These are phyloP conservation scores for Pseudogymnoascus sp. DNA, from an alignment of 2,329 filamentous ascomycete genomes.

Conservation along the genomic window DNA sequence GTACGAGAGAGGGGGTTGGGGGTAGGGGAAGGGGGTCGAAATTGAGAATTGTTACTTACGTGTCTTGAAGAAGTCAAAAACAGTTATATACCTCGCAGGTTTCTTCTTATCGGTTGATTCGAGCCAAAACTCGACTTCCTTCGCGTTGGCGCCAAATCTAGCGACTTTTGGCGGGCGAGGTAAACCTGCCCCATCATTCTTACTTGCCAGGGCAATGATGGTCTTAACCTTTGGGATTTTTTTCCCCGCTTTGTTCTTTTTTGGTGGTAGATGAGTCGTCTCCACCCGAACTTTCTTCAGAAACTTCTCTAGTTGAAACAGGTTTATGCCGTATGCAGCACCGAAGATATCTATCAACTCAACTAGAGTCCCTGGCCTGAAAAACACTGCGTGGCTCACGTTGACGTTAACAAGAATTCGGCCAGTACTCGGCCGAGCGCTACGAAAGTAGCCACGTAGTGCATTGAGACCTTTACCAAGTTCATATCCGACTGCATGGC, in stretches of 20 bases:
- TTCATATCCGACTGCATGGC: neutral
- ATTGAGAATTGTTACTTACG: slow-evolving; percentile 22
- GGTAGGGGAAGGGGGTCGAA: neutral
- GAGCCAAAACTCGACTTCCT: slow-evolving; percentile 49
- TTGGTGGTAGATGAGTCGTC: slow-evolving; percentile 31
- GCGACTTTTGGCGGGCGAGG: slow-evolving; percentile 31
- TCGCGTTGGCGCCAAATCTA: slow-evolving; percentile 39
- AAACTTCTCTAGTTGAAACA: slow-evolving; percentile 16
- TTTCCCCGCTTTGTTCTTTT: slow-evolving; percentile 30
- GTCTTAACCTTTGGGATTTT: slow-evolving; percentile 35
- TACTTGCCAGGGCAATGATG: slow-evolving; percentile 39
- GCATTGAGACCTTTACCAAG: slow-evolving; percentile 48
- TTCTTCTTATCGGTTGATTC: slow-evolving; percentile 28
- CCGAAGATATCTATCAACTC: slow-evolving; percentile 31
- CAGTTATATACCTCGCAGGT: slow-evolving; percentile 39
- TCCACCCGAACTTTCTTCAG: slow-evolving; percentile 36
- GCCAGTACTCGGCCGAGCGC: slow-evolving; percentile 50
- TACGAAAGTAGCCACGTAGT: slow-evolving; percentile 55
- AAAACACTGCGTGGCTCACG: slow-evolving; percentile 53
- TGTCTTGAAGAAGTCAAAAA: slow-evolving; percentile 43
- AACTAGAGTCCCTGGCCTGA: slow-evolving; percentile 38
- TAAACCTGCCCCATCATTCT: slow-evolving; percentile 30
- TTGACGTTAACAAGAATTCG: slow-evolving; percentile 57
- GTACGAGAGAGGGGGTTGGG: neutral
- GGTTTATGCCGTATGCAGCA: slow-evolving; percentile 13